Evolutionary conservation across 2,329 filamentous ascomycete species (phyloP).

Genomic region (Botrytis galanthina): DNA sequence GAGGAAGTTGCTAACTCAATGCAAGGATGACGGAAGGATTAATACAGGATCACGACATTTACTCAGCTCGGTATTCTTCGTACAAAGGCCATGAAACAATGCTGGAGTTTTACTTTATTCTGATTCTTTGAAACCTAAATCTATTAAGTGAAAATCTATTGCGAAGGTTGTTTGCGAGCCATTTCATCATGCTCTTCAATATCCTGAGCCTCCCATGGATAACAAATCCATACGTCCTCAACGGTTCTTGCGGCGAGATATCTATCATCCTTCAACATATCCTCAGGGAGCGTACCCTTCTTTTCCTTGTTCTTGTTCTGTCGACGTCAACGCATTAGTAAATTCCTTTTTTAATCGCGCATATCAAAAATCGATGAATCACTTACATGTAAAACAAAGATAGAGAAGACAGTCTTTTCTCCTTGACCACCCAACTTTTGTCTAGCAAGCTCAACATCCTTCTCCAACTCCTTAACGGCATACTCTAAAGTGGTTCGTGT

Average conservation of each 20-base stretch:
- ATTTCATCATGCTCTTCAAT: slow-evolving; percentile 87
- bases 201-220: slow-evolving; percentile 94
- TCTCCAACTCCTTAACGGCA: slow-evolving; percentile 86
- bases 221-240: slow-evolving; percentile 96
- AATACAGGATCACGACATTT: not conserved
- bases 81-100: not conserved
- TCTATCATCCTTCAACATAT: slow-evolving; percentile 69
- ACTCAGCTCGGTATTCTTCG: not conserved
- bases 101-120: not conserved
- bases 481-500: slow-evolving; percentile 93
- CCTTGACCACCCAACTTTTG: slow-evolving; percentile 66
- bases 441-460: slow-evolving; percentile 84
- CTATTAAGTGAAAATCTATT: slow-evolving; percentile 18
- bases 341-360: not conserved
- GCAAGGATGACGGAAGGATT: not conserved
- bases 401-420: slow-evolving; percentile 83
- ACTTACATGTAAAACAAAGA: slow-evolving; percentile 88
- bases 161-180: slow-evolving; percentile 45
- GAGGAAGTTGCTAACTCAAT: too few species aligned
- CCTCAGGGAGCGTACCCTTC: slow-evolving; percentile 79
- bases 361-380: not conserved
- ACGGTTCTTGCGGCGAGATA: slow-evolving; percentile 88
- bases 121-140: not conserved
- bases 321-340: not conserved
- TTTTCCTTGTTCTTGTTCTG: slow-evolving; percentile 97